Evolutionary conservation across 108 stramenopile genomes (phyloP), one percentile per base, ranked within the genome.

Genomic region (Chaetoceros tenuissimus): DNA sequence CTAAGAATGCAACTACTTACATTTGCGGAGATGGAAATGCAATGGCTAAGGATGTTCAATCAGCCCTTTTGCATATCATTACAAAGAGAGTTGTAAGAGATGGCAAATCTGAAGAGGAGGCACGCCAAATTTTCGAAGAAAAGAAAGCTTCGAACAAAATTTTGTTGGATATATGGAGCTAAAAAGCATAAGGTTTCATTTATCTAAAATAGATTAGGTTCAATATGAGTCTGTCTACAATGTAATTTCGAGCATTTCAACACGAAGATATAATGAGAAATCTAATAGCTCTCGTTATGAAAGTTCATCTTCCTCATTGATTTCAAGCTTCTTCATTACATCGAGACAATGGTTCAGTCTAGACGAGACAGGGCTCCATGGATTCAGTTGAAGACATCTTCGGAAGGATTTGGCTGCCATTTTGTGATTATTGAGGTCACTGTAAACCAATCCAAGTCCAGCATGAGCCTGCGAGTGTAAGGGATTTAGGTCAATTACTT

Each of bases 11-110:
- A 49, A 66, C 60, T n/a, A 74, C 94, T 8, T 96, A 89, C 62
- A 63, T 96, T 16, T 96, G 95, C 56, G 95, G 95, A 25, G 95
- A 96, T 64, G 95, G 92, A 22, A 88, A 81, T 61, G 67, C 64
- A n/a, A 97, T 97, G 96, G 96, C 80, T 5, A 82, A 73, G 45
- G 96, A 94, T 75, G 96, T 97, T n/a, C 85, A 85, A 60, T 57
- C 50, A 16, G 68, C 87, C 1, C 66, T 96, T 16, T 79, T 60
- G 7, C 58, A 77, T 28, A 48, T 94, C 25, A 47, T 94, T 48
- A 60, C 63, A 10, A 51, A 61, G 3, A 49, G 49, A 56, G 46
- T 55, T 57, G 51, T 31, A 55, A 43, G 63, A 44, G 57, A 40
- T 26, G 54, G 55, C n/a, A 30, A 27, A n/a, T 17, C 53, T 3